These are phyloP conservation scores for Seminavis robusta DNA, from an alignment of 108 stramenopile genomes.

Conservation along the genomic window DNA sequence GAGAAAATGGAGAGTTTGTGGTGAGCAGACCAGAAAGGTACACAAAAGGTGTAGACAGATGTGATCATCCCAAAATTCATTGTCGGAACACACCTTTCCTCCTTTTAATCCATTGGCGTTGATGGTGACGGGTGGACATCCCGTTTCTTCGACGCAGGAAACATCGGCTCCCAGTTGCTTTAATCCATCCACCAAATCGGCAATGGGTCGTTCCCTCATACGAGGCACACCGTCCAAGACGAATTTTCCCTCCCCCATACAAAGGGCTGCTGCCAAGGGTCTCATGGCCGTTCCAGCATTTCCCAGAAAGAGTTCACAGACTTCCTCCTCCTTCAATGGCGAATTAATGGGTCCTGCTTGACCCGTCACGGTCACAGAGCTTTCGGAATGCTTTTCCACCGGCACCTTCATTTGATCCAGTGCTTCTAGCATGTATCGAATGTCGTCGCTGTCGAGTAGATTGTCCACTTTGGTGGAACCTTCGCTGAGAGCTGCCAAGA, in stretches of 20 bases:
- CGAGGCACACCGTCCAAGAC: conserved; percentile 93
- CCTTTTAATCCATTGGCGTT: conserved; percentile 61
- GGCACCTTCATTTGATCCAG: conserved; percentile 81
- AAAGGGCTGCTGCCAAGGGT: conserved; percentile 90
- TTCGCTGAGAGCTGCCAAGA: conserved; percentile 68
- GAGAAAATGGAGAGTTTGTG: neutral
- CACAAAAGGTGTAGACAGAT: neutral
- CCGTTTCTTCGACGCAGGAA: conserved; percentile 78
- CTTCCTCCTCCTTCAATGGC: conserved; percentile 42
- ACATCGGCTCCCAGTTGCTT: conserved; percentile 93
- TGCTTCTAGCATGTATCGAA: conserved; percentile 94
- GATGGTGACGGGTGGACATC: conserved; percentile 93
- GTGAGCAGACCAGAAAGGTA: no score
- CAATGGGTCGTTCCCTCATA: conserved; percentile 96
- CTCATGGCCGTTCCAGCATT: conserved; percentile 97
- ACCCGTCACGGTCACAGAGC: conserved; percentile 69
- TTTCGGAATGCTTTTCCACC: conserved; percentile 50
- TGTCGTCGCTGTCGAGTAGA: conserved; percentile 93
- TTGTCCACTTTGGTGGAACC: conserved; percentile 81
- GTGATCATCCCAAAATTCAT: neutral
- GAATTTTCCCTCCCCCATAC: conserved; percentile 87
- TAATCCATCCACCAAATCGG: conserved; percentile 90
- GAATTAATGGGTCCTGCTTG: conserved; percentile 84
- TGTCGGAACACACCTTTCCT: conserved; percentile 37
- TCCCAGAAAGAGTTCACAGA: conserved; percentile 84